These are phyloP conservation scores for Scedosporium boydii DNA, from an alignment of 2,329 filamentous ascomycete genomes.

Conservation along the genomic window DNA sequence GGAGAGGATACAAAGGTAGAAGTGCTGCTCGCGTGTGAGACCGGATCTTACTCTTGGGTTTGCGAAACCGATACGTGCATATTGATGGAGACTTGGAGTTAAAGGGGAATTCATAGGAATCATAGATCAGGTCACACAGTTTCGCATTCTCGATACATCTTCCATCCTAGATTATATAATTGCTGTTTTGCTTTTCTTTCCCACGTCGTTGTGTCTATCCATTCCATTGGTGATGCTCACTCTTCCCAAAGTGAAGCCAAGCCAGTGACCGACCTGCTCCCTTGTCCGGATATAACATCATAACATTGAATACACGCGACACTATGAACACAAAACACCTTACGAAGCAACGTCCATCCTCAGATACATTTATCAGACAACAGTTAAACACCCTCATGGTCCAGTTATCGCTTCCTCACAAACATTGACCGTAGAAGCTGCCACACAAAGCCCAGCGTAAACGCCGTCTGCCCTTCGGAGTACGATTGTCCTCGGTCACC, in stretches of 20 bases:
- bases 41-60: background rate
- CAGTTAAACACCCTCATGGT: background rate
- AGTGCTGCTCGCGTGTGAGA: background rate
- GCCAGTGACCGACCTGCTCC: too few relatives aligned
- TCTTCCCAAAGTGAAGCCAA: background rate
- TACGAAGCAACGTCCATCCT: too few relatives aligned
- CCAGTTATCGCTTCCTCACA: background rate
- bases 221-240: background rate
- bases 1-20: background rate
- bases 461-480: conserved; percentile 21
- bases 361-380: background rate
- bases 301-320: too few relatives aligned
- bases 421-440: conserved; percentile 18
- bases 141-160: conserved; percentile 1
- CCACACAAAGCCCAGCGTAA: conserved; percentile 25
- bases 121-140: background rate
- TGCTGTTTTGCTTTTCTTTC: background rate
- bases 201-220: background rate
- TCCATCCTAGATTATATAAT: conserved; percentile 3
- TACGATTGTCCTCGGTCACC: conserved; percentile 39
- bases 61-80: background rate
- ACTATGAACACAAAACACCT: too few relatives aligned
- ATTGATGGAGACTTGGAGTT: conserved; percentile 2
- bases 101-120: background rate
- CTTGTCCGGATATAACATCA: too few relatives aligned